Evolutionary conservation across 768 basidiomycete genomes (phyloP), one percentile per base, ranked within the genome.

Genomic region (Hemileccinum rubropunctum): DNA sequence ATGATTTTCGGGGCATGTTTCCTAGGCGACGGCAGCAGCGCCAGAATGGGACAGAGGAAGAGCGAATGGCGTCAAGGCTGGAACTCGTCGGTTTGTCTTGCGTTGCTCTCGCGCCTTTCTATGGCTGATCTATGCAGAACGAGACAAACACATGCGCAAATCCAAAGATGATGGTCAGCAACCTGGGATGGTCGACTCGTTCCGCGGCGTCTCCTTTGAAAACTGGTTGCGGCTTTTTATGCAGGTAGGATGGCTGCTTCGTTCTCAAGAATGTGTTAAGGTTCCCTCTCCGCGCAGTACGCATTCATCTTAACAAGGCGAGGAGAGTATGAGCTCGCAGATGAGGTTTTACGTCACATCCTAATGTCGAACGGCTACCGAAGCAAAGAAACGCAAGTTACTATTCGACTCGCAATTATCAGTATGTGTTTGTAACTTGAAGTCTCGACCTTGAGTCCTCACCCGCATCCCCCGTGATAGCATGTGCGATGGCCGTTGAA

Each of bases 181-280:
- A 51, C 39, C 57, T 3, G 73, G 69, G 17, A 75, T 73, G 23
- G 77, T 88, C 2, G 77, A 83, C 43, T 73, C 80, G 0, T 98
- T 95, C 66, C 84, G 95, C 11, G 89, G 90, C 0, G 74, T 95
- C 32, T 76, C 76, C 4, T 91, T 92, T 58, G 86, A 88, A 48
- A 83, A 88, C 45, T 99, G 95, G 95, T 64, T 95, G 42, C 74
- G 76, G 14, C 60, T 98, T 35, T 84, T 93, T 63, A 82, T 97
- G 74, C 88, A 94, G 76, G 95, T 92, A 45, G 47, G 45, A 7
- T 35, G 28, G 34, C 30, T 18, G 1, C n/a, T 42, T 32, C 15
- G 21, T 27, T 5, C 5, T 11, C n/a, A 6, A 12, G 26, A 14
- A 15, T 50, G 35, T 53, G 58, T 64, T 34, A 11, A 43, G 3